phyloP scores from a whole-genome alignment of 176 grass and related monocot species.

The Juncus effusus region DNA sequence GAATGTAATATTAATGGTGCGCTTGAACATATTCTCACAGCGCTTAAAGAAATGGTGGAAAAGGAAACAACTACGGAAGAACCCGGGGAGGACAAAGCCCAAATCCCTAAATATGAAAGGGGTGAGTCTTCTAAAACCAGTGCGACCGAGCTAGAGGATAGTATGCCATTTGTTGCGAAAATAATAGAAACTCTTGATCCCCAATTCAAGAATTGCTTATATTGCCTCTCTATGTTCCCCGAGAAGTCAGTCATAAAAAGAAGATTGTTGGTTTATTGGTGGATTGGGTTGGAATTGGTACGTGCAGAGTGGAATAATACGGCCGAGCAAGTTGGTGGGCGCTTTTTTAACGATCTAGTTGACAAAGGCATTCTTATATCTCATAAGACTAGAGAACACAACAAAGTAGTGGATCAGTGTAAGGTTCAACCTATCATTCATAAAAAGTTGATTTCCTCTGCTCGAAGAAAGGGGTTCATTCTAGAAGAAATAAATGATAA shows the following conservation, averaged over 20 bases:
- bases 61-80: not conserved
- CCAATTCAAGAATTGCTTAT: conserved; percentile 45
- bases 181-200: conserved; percentile 52
- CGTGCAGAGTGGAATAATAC: not conserved
- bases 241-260: conserved; percentile 54
- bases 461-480: conserved; percentile 1
- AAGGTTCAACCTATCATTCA: conserved; percentile 36
- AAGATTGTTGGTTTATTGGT: conserved; percentile 59
- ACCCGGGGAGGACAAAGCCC: no score
- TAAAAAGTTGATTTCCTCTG: conserved; percentile 5
- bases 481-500: no score
- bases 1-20: no score
- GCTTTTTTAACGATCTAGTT: conserved; percentile 39
- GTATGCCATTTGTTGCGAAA: not conserved
- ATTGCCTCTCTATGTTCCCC: conserved; percentile 60
- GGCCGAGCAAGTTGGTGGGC: conserved; percentile 2
- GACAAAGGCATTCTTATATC: conserved; percentile 37
- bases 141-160: no score
- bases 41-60: not conserved
- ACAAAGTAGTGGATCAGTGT: conserved; percentile 26
- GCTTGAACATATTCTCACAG: no score
- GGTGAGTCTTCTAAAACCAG: not conserved
- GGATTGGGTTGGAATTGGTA: conserved; percentile 59
- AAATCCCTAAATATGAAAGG: not conserved
- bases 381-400: not conserved